Conservation (phyloP, 192 early-diverging fungal species). For the Backusella tarrabulga region DNA sequence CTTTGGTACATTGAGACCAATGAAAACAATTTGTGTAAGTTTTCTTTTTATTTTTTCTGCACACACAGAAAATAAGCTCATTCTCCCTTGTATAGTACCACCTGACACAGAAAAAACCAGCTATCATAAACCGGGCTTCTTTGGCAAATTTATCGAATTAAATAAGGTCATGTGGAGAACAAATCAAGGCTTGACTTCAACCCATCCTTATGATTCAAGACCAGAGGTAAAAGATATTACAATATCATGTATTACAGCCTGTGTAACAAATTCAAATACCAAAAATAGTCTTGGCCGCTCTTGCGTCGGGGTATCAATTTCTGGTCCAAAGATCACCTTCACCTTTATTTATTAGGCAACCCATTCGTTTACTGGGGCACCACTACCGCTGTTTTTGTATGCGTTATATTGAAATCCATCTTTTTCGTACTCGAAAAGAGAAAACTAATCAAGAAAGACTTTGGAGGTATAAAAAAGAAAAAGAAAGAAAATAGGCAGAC, state of each 20-base stretch:
- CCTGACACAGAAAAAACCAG: constrained; percentile 58
- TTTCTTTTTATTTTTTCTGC: neutral
- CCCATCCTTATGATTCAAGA: constrained; percentile 94
- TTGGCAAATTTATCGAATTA: constrained; percentile 88
- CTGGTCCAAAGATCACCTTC: constrained; percentile 70
- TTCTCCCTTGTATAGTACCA: constrained; percentile 43
- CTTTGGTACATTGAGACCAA: constrained; percentile 83
- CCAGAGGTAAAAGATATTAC: constrained; percentile 49
- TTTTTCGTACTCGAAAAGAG: constrained; percentile 61
- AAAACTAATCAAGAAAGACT: constrained; percentile 46
- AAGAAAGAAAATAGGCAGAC: neutral
- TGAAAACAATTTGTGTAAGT: constrained; percentile 44
- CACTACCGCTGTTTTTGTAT: constrained; percentile 57
- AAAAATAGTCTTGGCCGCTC: constrained; percentile 75
- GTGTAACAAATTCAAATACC: neutral
- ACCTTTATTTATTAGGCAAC: constrained; percentile 93
- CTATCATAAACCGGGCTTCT: constrained; percentile 69
- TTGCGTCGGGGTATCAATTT: constrained; percentile 92
- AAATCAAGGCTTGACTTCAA: constrained; percentile 86
- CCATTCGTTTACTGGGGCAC: constrained; percentile 86
- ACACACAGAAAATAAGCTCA: neutral
- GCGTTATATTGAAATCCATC: constrained; percentile 52
- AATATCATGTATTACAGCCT: neutral
- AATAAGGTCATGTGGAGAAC: constrained; percentile 91
- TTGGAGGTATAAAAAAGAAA: constrained; percentile 27